Conservation (phyloP, 306 rosid species). For the Prunus padus region DNA sequence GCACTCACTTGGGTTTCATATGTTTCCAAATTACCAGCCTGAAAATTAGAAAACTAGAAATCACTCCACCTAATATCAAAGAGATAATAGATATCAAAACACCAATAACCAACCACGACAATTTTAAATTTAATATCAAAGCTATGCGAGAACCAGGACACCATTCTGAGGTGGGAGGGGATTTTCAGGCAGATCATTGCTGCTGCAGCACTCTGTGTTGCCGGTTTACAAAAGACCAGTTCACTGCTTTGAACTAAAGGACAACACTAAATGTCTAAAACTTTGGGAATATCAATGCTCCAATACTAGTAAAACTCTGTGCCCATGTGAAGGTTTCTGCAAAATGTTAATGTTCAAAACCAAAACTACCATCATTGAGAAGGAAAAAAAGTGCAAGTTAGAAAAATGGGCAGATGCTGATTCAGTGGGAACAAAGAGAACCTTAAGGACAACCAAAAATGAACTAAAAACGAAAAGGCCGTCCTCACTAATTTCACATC, state of each 20-base stretch:
- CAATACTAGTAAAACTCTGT: slow-evolving; percentile 32
- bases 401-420: no score
- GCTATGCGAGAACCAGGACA: background rate
- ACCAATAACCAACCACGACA: background rate
- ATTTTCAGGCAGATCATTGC: slow-evolving; percentile 47
- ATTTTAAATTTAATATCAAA: background rate
- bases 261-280: background rate
- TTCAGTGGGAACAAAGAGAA: no score
- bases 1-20: slow-evolving; percentile 27
- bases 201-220: slow-evolving; percentile 27
- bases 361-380: background rate
- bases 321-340: slow-evolving; percentile 67
- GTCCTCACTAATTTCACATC: slow-evolving; percentile 31
- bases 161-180: slow-evolving; percentile 82
- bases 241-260: slow-evolving; percentile 5
- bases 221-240: slow-evolving; percentile 39
- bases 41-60: background rate
- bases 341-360: slow-evolving; percentile 27
- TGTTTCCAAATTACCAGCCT: slow-evolving; percentile 43
- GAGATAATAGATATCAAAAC: background rate
- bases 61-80: background rate
- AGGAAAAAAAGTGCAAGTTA: no score
- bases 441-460: no score
- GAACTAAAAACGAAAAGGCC: no score
- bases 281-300: no score